Evolutionary conservation across 2,329 filamentous ascomycete species (phyloP).

Genomic region (Monosporascus sp.): DNA sequence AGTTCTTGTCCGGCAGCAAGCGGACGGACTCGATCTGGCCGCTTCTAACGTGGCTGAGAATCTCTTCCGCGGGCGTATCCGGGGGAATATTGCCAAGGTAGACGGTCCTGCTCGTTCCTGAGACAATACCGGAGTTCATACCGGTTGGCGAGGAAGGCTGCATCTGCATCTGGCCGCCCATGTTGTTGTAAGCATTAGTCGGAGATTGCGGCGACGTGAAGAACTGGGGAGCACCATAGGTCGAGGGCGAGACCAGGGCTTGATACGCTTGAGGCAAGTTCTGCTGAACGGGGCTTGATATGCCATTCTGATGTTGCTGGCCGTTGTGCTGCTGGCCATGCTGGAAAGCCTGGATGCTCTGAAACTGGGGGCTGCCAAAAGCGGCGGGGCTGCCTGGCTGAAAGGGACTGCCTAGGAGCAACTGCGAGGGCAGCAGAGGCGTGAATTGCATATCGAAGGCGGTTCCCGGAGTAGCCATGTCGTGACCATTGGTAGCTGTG

Average conservation of each 20-base stretch:
- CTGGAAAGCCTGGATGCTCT: conserved; percentile 74
- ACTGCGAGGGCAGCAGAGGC: conserved; percentile 86
- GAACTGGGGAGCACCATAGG: conserved; percentile 75
- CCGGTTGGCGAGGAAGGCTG: conserved; percentile 69
- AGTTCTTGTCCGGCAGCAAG: conserved; percentile 97
- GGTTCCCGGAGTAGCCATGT: conserved; percentile 81
- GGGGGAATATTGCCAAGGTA: conserved; percentile 98
- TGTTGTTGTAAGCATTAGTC: conserved; percentile 65
- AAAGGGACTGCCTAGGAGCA: conserved; percentile 93
- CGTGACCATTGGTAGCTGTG: conserved; percentile 52
- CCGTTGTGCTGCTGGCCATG: conserved; percentile 46
- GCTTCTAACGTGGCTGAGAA: conserved; percentile 90
- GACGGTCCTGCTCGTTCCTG: conserved; percentile 90
- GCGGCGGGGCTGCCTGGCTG: conserved; percentile 88
- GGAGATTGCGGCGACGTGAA: conserved; percentile 76
- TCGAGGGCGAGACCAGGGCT: conserved; percentile 78
- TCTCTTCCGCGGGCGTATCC: conserved; percentile 94
- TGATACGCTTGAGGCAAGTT: conserved; percentile 80
- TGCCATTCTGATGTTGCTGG: conserved; percentile 46
- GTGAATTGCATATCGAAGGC: conserved; percentile 98
- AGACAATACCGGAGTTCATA: conserved; percentile 73
- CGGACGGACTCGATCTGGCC: conserved; percentile 99
- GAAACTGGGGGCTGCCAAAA: conserved; percentile 88
- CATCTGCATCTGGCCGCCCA: conserved; percentile 54
- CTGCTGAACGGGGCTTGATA: conserved; percentile 71